phyloP scores from a whole-genome alignment of 2,329 filamentous ascomycete species.

The Volutella citrinella region DNA sequence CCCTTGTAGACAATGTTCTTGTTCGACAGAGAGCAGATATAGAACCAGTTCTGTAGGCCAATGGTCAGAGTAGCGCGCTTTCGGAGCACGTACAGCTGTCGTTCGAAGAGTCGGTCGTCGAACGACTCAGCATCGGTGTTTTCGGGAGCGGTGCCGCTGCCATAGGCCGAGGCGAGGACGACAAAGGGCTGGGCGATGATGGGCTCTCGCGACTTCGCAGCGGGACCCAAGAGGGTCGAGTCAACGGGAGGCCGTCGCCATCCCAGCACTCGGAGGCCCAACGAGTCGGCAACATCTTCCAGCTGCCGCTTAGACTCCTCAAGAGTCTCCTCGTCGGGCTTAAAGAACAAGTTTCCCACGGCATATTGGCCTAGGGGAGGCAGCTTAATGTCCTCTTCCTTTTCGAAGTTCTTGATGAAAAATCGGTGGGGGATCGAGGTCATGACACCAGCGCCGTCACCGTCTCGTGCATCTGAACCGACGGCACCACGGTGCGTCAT shows the following conservation, averaged over 20 bases:
- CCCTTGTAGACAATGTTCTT: slow-evolving; percentile 99
- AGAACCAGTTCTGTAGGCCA: slow-evolving; percentile 97
- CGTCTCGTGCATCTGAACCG: slow-evolving; percentile 95
- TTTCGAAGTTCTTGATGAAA: slow-evolving; percentile 97
- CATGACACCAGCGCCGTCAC: slow-evolving; percentile 98
- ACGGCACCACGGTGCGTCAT: slow-evolving; percentile 99
- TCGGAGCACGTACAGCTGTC: slow-evolving; percentile 88
- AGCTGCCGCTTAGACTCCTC: slow-evolving; percentile 89
- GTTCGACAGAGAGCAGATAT: slow-evolving; percentile 93
- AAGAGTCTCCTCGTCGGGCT: slow-evolving; percentile 86
- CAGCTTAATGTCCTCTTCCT: slow-evolving; percentile 82
- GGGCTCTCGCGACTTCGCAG: slow-evolving; percentile 89
- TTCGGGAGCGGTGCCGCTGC: slow-evolving; percentile 74
- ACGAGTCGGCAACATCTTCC: slow-evolving; percentile 85
- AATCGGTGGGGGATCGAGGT: slow-evolving; percentile 98
- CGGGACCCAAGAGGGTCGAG: slow-evolving; percentile 87
- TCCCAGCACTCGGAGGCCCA: slow-evolving; percentile 87
- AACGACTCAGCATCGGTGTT: slow-evolving; percentile 75
- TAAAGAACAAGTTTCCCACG: slow-evolving; percentile 97
- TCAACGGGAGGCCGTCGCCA: slow-evolving; percentile 96
- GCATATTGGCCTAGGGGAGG: slow-evolving; percentile 92
- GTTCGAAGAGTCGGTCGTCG: slow-evolving; percentile 83
- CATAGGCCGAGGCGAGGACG: slow-evolving; percentile 81
- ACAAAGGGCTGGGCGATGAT: slow-evolving; percentile 95
- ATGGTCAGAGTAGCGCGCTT: slow-evolving; percentile 95